Conservation (phyloP, 164 flowering plant species). For the Berberis thunbergii region DNA sequence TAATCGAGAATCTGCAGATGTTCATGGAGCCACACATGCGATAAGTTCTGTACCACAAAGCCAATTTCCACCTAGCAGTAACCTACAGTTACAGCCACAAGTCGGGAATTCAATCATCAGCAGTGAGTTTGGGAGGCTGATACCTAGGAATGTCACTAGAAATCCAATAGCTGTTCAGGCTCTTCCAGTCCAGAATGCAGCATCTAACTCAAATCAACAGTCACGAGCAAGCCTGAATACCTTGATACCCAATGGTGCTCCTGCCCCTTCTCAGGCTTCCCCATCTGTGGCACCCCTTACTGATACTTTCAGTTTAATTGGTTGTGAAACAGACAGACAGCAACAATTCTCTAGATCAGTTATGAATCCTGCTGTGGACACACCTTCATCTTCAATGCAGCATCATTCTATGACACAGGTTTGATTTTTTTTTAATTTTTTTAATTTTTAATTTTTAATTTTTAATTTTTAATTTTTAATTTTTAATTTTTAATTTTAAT, state of each 20-base stretch:
- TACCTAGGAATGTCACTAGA: conserved; percentile 32
- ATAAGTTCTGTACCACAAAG: conserved; percentile 10
- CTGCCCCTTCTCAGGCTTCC: conserved; percentile 16
- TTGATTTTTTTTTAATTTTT: not conserved
- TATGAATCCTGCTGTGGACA: conserved; percentile 14
- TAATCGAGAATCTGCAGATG: conserved; percentile 22
- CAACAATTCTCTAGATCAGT: conserved; percentile 23
- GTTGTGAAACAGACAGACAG: conserved; percentile 28
- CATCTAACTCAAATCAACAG: conserved; percentile 20
- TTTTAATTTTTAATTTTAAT: too few relatives aligned
- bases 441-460: too few relatives aligned
- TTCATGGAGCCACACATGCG: conserved; percentile 13
- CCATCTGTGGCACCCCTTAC: conserved; percentile 12
- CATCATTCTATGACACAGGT: conserved; percentile 30
- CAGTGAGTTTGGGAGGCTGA: conserved; percentile 29
- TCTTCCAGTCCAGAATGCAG: conserved; percentile 41
- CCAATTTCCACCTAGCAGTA: conserved; percentile 19
- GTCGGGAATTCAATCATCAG: conserved; percentile 13
- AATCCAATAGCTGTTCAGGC: conserved; percentile 56
- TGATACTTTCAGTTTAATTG: conserved; percentile 7
- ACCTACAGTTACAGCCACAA: conserved; percentile 32
- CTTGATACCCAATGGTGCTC: conserved; percentile 12
- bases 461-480: too few relatives aligned
- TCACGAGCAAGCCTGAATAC: conserved; percentile 16
- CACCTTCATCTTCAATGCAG: conserved; percentile 19